A percentile compares a stretch with the other conserved stretches of the same genome.
These are phyloP conservation scores for Pythium periplocum DNA, from an alignment of 352 stramenopile species.

Conservation along the genomic window DNA sequence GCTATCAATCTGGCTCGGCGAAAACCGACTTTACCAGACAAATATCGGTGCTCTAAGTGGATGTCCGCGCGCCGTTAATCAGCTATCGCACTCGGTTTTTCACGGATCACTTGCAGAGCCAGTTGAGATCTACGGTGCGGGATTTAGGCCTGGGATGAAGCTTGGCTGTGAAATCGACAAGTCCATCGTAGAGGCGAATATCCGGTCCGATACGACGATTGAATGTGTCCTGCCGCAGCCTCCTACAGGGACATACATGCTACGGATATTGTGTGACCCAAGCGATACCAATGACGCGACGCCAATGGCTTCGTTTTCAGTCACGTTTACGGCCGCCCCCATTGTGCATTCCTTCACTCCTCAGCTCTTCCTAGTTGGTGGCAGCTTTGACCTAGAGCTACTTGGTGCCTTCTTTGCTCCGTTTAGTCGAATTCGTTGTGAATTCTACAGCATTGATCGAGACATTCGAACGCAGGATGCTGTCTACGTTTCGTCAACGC, in stretches of 20 bases:
- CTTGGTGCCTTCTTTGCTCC: conserved; percentile 15
- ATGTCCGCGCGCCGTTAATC: too few relatives aligned
- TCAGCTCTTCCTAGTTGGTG: conserved; percentile 15
- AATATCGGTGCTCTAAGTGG: too few relatives aligned
- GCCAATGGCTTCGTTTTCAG: conserved; percentile 4
- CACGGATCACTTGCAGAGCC: too few relatives aligned
- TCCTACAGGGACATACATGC: conserved; percentile 7
- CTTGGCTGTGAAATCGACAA: conserved; percentile 5
- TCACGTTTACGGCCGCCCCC: neutral
- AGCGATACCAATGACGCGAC: neutral
- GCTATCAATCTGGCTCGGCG: too few relatives aligned
- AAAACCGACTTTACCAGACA: too few relatives aligned
- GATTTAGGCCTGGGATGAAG: conserved; percentile 8
- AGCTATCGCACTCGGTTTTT: too few relatives aligned
- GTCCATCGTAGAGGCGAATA: neutral
- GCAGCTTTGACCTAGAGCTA: conserved; percentile 8
- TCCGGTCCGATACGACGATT: conserved; percentile 6
- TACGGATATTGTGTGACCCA: conserved; percentile 7
- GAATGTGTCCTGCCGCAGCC: conserved; percentile 1
- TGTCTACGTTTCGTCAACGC: conserved; percentile 11
- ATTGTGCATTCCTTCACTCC: conserved; percentile 12
- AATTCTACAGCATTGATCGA: conserved; percentile 6
- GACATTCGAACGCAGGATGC: neutral
- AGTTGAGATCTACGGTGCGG: conserved; percentile 8
- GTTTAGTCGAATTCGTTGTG: conserved; percentile 5